A percentile compares a stretch with the other conserved stretches of the same genome.
phyloP scores from a whole-genome alignment of 179 eudicot genomes.

The Silene noctiflora region DNA sequence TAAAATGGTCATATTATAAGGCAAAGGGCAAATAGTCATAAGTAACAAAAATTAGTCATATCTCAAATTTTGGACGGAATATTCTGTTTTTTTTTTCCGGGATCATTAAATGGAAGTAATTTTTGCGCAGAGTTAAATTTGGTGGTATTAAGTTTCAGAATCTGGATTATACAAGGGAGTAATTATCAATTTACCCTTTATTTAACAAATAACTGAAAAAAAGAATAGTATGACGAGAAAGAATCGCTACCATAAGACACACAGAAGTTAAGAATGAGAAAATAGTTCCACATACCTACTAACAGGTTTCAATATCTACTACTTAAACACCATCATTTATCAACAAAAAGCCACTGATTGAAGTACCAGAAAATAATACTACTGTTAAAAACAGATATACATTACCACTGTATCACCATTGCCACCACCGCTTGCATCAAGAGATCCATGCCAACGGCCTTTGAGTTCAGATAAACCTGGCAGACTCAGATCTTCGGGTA shows the following conservation, averaged over 20 bases:
- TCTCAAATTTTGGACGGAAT: too few species aligned
- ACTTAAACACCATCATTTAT: constrained; percentile 1
- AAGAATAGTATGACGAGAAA: background rate
- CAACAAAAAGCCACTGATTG: background rate
- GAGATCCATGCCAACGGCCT: constrained; percentile 98
- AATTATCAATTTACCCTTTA: too few species aligned
- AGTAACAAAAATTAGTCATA: too few species aligned
- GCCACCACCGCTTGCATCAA: constrained; percentile 99
- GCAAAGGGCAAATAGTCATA: too few species aligned
- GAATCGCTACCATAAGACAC: background rate
- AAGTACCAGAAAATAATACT: constrained; percentile 3
- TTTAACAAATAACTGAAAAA: background rate
- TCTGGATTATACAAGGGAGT: too few species aligned
- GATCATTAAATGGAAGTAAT: too few species aligned
- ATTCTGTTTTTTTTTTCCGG: too few species aligned
- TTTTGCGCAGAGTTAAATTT: too few species aligned
- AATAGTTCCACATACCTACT: background rate
- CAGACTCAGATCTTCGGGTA: constrained; percentile 77
- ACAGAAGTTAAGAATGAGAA: background rate
- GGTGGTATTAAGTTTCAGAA: too few species aligned
- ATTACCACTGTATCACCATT: constrained; percentile 97
- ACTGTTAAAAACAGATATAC: constrained; percentile 21
- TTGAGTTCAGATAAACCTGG: constrained; percentile 97
- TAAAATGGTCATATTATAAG: too few species aligned
- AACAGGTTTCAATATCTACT: constrained; percentile 2